Conservation (phyloP, 805 yeast species). For the Metschnikowia reukaufii region DNA sequence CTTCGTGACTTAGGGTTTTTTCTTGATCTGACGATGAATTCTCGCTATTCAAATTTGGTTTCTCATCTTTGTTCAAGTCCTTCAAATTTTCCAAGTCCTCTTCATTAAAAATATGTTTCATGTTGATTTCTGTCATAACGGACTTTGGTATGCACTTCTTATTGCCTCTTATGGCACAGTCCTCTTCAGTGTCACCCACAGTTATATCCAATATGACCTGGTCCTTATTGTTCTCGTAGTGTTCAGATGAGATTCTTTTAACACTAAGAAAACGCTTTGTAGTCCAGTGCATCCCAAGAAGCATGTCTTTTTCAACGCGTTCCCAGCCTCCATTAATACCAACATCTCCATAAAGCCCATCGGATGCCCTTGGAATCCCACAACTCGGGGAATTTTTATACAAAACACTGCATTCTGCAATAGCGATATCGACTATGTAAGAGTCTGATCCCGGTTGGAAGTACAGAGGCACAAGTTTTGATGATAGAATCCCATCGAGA, state of each 20-base stretch:
- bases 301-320: conserved; percentile 47
- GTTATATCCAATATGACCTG: conserved; percentile 42
- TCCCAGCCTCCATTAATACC: conserved; percentile 36
- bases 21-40: conserved; percentile 1
- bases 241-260: conserved; percentile 26
- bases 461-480: conserved; percentile 33
- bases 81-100: conserved; percentile 20
- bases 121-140: conserved; percentile 31
- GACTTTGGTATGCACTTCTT: conserved; percentile 31
- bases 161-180: conserved; percentile 38
- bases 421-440: conserved; percentile 42
- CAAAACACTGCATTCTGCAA: conserved; percentile 33
- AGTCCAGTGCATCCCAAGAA: conserved; percentile 45
- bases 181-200: conserved; percentile 33
- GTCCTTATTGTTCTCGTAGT: conserved; percentile 21
- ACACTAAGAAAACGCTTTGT: conserved; percentile 39
- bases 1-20: background rate
- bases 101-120: conserved; percentile 27
- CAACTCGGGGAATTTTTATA: conserved; percentile 12
- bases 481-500: conserved; percentile 17
- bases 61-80: conserved; percentile 11
- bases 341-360: conserved; percentile 19
- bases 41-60: conserved; percentile 2
- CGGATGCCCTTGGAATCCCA: conserved; percentile 14
- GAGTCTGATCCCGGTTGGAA: conserved; percentile 43